These are phyloP conservation scores for Exophiala dermatitidis DNA, from an alignment of 2,329 filamentous ascomycete species.

Conservation along the genomic window DNA sequence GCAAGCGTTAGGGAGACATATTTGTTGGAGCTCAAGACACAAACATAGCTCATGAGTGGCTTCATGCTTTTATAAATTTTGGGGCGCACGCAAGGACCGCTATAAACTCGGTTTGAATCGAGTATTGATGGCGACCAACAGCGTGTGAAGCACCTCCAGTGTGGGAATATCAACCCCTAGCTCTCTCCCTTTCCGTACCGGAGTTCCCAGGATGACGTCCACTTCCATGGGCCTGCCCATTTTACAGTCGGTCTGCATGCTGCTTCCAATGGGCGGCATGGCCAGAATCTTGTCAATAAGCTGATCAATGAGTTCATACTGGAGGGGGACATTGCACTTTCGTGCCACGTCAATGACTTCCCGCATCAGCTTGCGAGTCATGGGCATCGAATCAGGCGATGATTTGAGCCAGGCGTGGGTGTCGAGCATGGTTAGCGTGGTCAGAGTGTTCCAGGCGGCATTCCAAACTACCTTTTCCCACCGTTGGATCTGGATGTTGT, in stretches of 20 bases:
- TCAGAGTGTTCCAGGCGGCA: conserved; percentile 38
- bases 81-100: not conserved
- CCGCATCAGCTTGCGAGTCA: conserved; percentile 37
- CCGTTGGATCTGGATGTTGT: conserved; percentile 34
- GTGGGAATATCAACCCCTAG: conserved; percentile 36
- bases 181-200: conserved; percentile 36
- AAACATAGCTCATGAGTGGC: too few species aligned
- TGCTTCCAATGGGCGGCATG: conserved; percentile 38
- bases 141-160: conserved; percentile 35
- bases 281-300: conserved; percentile 36
- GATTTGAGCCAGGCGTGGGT: conserved; percentile 39
- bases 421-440: conserved; percentile 38
- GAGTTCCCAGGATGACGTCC: conserved; percentile 42
- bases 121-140: conserved; percentile 22
- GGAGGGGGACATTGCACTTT: conserved; percentile 35
- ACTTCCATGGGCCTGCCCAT: conserved; percentile 40
- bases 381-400: conserved; percentile 34
- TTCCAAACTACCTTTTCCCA: conserved; percentile 42
- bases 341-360: conserved; percentile 40
- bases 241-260: conserved; percentile 42
- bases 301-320: conserved; percentile 34
- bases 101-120: conserved; percentile 11
- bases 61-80: too few species aligned
- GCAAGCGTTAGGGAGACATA: too few species aligned
- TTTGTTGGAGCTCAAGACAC: too few species aligned